phyloP scores from a whole-genome alignment of 805 yeast genomes.

The Pichia exigua region DNA sequence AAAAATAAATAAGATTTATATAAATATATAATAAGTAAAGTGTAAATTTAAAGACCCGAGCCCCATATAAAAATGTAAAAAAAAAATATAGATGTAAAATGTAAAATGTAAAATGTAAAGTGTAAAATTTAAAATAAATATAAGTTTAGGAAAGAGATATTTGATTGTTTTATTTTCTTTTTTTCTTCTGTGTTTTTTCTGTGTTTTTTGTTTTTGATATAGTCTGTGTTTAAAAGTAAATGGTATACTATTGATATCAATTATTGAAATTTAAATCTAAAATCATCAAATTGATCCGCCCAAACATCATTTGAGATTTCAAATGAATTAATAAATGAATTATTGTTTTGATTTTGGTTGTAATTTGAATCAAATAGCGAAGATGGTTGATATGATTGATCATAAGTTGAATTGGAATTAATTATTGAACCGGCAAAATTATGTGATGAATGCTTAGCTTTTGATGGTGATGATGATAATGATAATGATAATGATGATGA shows the following conservation, averaged over 20 bases:
- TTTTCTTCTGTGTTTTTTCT: background rate
- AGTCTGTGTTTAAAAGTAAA: background rate
- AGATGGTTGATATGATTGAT: conserved; percentile 7
- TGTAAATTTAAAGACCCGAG: background rate
- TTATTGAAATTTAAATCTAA: conserved; percentile 6
- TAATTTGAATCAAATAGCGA: conserved; percentile 13
- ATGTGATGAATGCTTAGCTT: background rate
- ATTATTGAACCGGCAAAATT: conserved; percentile 8
- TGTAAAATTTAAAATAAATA: background rate
- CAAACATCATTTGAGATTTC: conserved; percentile 4
- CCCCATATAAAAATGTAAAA: background rate
- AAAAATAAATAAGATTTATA: background rate
- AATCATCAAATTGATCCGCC: conserved; percentile 5
- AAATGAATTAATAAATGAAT: conserved; percentile 11
- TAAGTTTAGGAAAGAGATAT: background rate
- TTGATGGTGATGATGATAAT: background rate
- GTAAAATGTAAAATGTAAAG: background rate
- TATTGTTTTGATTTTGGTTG: background rate
- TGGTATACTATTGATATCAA: background rate
- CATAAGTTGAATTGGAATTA: conserved; percentile 4
- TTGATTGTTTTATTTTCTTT: background rate
- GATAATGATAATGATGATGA: no score
- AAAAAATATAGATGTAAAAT: background rate
- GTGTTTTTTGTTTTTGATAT: background rate
- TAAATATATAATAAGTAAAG: background rate